Base-by-base conservation (phyloP, 768 basidiomycete genomes). In the Trametes meyenii region DNA sequence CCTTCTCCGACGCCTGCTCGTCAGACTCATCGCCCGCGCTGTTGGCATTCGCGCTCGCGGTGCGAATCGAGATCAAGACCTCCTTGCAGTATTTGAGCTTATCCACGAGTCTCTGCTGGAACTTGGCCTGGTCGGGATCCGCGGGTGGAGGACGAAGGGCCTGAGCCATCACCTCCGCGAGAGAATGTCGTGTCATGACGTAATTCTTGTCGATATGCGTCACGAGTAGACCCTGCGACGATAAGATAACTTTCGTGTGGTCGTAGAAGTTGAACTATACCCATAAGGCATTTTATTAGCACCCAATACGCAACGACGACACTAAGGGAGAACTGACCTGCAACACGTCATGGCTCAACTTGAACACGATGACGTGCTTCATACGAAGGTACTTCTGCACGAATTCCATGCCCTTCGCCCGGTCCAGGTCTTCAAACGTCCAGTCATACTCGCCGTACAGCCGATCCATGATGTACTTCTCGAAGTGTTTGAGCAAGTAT, bases 321-420 rank as follows among this genome's bases (percentile, higher is more conserved):
- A 29, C 26, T 29, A 5, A 50, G 13, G 6, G 33, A 33, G 17
- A 55, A 62, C 82, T 46, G 60, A 92, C 95, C 86, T 98, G 96
- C n/a, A 98, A 75, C 57, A 94, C 88, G 69, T 96, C 95, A 69
- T 97, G 94, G 74, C 92, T 95, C 75, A 98, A 75, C 81, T 94
- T 90, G 81, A 99, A 99, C 35, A 98, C 89, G 63, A 98, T 96
- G 50, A 96, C 94, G 67, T 95, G 89, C 76, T 96, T 97, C 93
- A 96, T 96, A 66, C 96, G 81, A 64, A 98, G 82, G 73, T 96
- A 98, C 76, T 92, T 93, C 75, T 94, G 90, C 48, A 98, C 90
- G 79, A 96, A 98, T 67, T 92, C 91, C 94, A 98, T 94, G 21
- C 95, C 95, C 68, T 82, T 86, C 49, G 82, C 83, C 56, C 89